Evolutionary conservation across 805 yeast species (phyloP).

Genomic region (Candida sphagnicola): DNA sequence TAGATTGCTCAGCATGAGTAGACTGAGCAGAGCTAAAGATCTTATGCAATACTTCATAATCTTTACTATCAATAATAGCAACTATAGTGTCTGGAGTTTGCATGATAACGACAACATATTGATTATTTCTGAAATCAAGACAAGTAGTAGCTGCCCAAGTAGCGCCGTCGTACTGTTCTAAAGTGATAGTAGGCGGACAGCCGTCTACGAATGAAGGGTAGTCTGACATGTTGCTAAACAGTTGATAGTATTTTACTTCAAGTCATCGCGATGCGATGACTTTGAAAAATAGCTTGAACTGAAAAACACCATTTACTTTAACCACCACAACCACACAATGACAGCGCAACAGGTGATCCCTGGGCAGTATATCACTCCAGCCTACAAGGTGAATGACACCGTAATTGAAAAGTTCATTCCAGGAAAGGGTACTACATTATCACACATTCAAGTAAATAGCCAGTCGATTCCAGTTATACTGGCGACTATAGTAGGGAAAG

Average conservation of each 20-base stretch:
- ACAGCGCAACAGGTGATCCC: constrained; percentile 48
- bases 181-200: constrained; percentile 43
- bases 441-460: constrained; percentile 37
- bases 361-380: constrained; percentile 74
- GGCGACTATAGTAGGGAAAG: constrained; percentile 63
- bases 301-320: background rate
- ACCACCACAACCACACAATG: background rate
- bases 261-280: background rate
- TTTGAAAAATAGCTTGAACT: background rate
- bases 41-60: constrained; percentile 34
- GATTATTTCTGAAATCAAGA: constrained; percentile 33
- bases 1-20: constrained; percentile 15
- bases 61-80: constrained; percentile 37
- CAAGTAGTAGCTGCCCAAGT: constrained; percentile 51
- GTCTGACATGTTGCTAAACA: constrained; percentile 7
- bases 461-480: constrained; percentile 40
- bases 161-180: constrained; percentile 47
- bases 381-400: constrained; percentile 29
- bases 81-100: constrained; percentile 40
- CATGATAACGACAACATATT: constrained; percentile 44
- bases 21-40: constrained; percentile 46
- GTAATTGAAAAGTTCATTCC: constrained; percentile 44
- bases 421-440: constrained; percentile 62
- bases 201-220: constrained; percentile 45
- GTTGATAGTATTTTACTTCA: too few relatives aligned